Base-by-base conservation (phyloP, 176 grass and related monocot species). In the Aegilops umbellulata region DNA sequence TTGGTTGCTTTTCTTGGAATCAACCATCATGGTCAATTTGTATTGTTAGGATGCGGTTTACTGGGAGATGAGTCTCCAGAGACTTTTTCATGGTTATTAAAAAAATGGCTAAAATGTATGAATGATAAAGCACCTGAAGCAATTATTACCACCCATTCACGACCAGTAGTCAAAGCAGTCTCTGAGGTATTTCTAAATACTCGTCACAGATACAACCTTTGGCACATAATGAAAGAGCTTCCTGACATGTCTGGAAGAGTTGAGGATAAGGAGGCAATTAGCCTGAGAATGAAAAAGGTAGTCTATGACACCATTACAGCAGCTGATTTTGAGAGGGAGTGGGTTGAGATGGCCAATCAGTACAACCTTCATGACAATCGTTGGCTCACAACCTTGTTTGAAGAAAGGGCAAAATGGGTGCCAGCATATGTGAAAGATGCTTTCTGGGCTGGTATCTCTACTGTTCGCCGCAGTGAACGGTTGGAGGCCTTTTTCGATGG, bases 181-280 rank as follows among this genome's bases (percentile, higher is more conserved):
- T 69, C 79, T 39, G 90, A 94, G 25, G 92, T 89, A 79, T 92
- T 97, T 79, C 85, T 86, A 65, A 80, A 86, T 90, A 91, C 90
- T 73, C 84, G 86, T 78, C 88, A 90, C 78, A 87, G 94, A 73
- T 97, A 92, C 86, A 90, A 93, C 82, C 90, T 94, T 84, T 97
- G 94, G 94, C 92, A 94, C 88, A 97, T 97, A 81, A 86, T 97
- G 89, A 97, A 97, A 90, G 90, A 92, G 76, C 85, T 97, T 87
- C 94, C 94, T 88, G 94, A 97, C 83, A 93, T 92, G 86, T 97
- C 90, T 76, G 92, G 86, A 79, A 87, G 90, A 91, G 90, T 91
- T 19, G 92, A 97, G 79, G 94, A 97, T 83, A 93, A 91, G 63
- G 94, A 96, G 10, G 94, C 94, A 49, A 92, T 97, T 77, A 81